Evolutionary conservation across 345 rosid genomes (phyloP), one percentile per base, ranked within the genome.

Genomic region (Hibiscus syriacus): DNA sequence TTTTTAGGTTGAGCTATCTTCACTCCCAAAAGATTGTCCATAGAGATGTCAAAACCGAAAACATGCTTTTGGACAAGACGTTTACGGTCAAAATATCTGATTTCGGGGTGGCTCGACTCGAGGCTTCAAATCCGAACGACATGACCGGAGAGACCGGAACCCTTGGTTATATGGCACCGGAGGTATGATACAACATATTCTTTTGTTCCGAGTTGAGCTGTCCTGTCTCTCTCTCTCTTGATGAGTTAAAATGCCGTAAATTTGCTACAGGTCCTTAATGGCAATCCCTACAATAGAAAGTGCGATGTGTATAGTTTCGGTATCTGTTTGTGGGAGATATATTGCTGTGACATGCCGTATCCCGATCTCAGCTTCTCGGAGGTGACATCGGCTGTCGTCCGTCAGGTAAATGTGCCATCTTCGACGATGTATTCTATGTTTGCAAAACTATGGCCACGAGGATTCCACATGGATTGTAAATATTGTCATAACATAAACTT

Each of bases 71-170:
- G 69, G 96, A 94, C 79, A 94, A 84, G 86, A 66, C 90, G 6
- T 86, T 97, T 11, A 89, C 87, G 0, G 80, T 94, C 25, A 93
- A 94, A 77, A 91, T 94, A 71, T 95, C 97, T 4, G 99, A 94
- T 77, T 94, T 94, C 64, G 99, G 99, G 17, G 99, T 94, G 70
- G 99, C 97, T 63, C 91, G 99, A 34, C 83, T 91, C 8, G 99
- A 94, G 76, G 99, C 97, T 60, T 94, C 99, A 32, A 91, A 94
- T 74, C 96, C 99, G 73, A 86, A 89, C 61, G 99, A 94, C 73
- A 94, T 94, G 99, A 94, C 99, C 61, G 99, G 99, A 52, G 99
- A 94, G 81, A 94, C 99, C 8, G 99, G 99, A 75, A 94, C 99
- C 30, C 92, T 94, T 34, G 99, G 97, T 57, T 94, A 94, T 84